phyloP scores from a whole-genome alignment of 2,329 filamentous ascomycete species.

The Cordyceps pruinosa region DNA sequence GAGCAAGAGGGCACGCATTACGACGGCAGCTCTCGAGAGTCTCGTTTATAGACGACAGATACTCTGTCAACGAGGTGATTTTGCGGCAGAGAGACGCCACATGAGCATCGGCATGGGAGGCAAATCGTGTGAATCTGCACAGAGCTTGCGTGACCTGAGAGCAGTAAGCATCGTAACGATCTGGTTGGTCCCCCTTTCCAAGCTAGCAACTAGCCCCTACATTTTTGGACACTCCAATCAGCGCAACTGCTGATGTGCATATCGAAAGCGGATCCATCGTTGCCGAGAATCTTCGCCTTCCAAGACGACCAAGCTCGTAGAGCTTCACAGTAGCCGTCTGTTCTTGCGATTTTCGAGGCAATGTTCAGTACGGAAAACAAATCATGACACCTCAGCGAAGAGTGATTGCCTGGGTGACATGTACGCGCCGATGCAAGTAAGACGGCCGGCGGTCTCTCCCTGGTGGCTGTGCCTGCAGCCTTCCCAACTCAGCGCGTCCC shows the following conservation, averaged over 20 bases:
- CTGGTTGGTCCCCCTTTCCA: neutral
- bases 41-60: neutral
- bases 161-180: neutral
- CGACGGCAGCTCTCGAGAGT: neutral
- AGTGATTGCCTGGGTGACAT: too few species aligned
- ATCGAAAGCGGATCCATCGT: conserved; percentile 6
- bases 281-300: neutral
- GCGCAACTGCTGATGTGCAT: neutral
- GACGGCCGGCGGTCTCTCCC: too few species aligned
- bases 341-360: neutral
- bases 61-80: neutral
- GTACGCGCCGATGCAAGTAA: too few species aligned
- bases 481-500: too few species aligned
- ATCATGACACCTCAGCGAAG: too few species aligned
- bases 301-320: neutral
- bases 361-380: neutral
- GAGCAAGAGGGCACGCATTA: neutral
- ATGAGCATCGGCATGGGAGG: neutral
- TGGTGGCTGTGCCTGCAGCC: too few species aligned
- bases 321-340: neutral
- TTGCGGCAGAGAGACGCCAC: neutral
- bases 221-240: neutral
- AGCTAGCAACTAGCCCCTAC: neutral
- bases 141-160: neutral
- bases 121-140: neutral